Evolutionary conservation across 371 early-diverging fungal species (phyloP).

Genomic region (Actinomortierella ambigua): DNA sequence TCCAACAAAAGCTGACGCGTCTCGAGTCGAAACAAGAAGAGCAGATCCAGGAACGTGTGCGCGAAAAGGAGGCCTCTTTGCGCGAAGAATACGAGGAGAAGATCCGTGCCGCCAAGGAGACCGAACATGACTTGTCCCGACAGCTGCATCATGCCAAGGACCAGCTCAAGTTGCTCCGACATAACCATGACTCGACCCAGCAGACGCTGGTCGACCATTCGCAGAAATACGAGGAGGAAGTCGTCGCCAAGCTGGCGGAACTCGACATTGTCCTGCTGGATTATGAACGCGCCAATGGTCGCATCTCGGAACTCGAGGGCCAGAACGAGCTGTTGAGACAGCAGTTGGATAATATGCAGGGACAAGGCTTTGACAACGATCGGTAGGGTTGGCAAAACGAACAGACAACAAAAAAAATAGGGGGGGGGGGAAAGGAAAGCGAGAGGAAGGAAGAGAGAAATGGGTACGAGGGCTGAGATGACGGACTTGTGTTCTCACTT

Average conservation of each 20-base stretch:
- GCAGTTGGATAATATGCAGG: conserved; percentile 31
- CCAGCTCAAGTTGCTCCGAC: conserved; percentile 69
- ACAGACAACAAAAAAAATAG: too few species aligned
- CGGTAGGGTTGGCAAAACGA: too few species aligned
- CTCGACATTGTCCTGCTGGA: conserved; percentile 86
- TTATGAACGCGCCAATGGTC: conserved; percentile 79
- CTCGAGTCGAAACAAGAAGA: conserved; percentile 51
- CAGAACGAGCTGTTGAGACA: conserved; percentile 59
- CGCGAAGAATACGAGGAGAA: conserved; percentile 59
- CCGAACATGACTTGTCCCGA: conserved; percentile 83
- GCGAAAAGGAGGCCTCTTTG: conserved; percentile 42
- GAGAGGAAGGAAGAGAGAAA: too few species aligned
- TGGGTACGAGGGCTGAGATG: too few species aligned
- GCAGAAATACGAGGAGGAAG: conserved; percentile 83
- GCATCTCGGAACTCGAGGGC: conserved; percentile 71
- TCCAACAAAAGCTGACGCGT: conserved; percentile 61
- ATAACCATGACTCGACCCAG: conserved; percentile 78
- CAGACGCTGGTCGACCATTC: conserved; percentile 73
- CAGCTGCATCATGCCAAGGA: conserved; percentile 84
- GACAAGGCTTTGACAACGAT: conserved; percentile 25
- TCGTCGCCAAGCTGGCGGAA: conserved; percentile 85
- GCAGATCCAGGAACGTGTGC: conserved; percentile 46
- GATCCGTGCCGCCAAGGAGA: conserved; percentile 80
- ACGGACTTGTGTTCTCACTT: too few species aligned
- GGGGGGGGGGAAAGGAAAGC: too few species aligned